A percentile compares a stretch with the other conserved stretches of the same genome.
phyloP scores from a whole-genome alignment of 306 rosid genomes.

The Cotoneaster glaucophyllus region DNA sequence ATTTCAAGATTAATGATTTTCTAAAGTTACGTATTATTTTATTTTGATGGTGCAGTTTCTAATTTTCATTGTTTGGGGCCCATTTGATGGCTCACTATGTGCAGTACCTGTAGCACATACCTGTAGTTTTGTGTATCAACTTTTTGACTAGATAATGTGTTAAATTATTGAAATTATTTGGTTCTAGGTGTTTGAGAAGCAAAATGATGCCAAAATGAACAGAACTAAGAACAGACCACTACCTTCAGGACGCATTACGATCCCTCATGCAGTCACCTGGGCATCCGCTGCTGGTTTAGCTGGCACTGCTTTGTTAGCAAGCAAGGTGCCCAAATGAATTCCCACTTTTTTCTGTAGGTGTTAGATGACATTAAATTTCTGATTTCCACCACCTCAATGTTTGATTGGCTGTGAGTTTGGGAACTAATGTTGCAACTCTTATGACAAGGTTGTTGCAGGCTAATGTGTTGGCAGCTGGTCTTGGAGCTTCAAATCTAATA shows the following conservation, averaged over 20 bases:
- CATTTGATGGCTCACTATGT: not conserved
- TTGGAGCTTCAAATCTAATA: conserved; percentile 79
- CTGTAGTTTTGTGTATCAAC: no score
- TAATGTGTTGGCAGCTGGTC: conserved; percentile 95
- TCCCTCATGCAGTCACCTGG: conserved; percentile 69
- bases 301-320: conserved; percentile 74
- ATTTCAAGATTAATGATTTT: not conserved
- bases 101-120: no score
- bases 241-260: conserved; percentile 40
- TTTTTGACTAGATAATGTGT: not conserved
- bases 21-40: not conserved
- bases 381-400: conserved; percentile 9
- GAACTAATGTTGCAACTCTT: conserved; percentile 45
- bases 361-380: conserved; percentile 1
- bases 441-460: conserved; percentile 91
- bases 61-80: not conserved
- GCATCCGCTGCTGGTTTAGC: conserved; percentile 69
- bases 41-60: not conserved
- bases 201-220: conserved; percentile 88
- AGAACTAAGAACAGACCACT: conserved; percentile 50
- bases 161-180: not conserved
- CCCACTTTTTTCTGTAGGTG: conserved; percentile 9
- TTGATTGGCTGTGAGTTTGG: conserved; percentile 1
- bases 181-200: conserved; percentile 66
- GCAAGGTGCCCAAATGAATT: conserved; percentile 51